Percentiles rank a stretch among this genome's conserved stretches.
These are phyloP conservation scores for Rutidosis leptorrhynchoides DNA, from an alignment of 129 eudicot genomes.

Conservation along the genomic window DNA sequence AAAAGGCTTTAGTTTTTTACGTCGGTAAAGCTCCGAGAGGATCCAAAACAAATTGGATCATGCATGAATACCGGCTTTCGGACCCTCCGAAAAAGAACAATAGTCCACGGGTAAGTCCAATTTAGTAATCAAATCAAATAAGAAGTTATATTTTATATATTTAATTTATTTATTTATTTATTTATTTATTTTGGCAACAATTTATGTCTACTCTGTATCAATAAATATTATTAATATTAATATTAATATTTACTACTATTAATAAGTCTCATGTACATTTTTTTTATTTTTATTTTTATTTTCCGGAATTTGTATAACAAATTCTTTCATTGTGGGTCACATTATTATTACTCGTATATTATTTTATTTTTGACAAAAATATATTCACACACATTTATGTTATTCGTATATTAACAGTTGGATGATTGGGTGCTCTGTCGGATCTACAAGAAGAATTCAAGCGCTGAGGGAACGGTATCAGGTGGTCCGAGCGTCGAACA, in stretches of 20 bases:
- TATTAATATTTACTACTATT: no score
- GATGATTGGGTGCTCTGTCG: slow-evolving; percentile 98
- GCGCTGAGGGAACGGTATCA: slow-evolving; percentile 39
- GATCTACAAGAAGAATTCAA: slow-evolving; percentile 78
- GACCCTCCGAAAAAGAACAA: slow-evolving; percentile 50
- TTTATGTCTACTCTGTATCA: no score
- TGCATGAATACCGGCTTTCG: slow-evolving; percentile 86
- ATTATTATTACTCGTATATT: no score
- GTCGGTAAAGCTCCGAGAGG: slow-evolving; percentile 90
- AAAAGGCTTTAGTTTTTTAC: slow-evolving; percentile 85
- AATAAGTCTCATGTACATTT: no score
- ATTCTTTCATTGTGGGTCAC: no score
- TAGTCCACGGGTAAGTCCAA: slow-evolving; percentile 51
- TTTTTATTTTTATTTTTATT: no score
- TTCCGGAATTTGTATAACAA: no score
- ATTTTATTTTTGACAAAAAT: no score
- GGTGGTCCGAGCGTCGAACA: slow-evolving; percentile 48
- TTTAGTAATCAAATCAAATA: no score
- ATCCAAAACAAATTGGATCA: slow-evolving; percentile 89
- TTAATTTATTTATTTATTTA: background rate
- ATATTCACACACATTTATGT: background rate
- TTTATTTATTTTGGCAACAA: no score
- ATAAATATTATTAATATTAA: no score
- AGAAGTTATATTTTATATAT: no score
- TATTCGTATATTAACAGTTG: slow-evolving; percentile 40